Evolutionary conservation across 139 green algal species (phyloP), one percentile per base, ranked within the genome.

Genomic region (Chlamydomonas sp.): DNA sequence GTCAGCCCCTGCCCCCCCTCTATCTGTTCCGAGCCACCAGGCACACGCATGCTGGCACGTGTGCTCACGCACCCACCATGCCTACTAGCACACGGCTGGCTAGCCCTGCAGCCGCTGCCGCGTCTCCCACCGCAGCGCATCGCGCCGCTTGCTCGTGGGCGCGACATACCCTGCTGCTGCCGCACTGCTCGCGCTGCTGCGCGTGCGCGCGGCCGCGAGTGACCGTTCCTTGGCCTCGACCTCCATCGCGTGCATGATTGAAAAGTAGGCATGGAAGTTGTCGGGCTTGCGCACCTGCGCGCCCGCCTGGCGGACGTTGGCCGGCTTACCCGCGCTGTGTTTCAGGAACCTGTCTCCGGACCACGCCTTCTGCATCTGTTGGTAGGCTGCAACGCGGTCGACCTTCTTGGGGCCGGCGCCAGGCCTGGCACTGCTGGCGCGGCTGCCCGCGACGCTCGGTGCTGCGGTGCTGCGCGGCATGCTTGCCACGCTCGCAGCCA

Each of bases 261-360:
- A 57, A 37, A 78, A 81, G 39, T 81, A 64, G 29, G 48, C 57
- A 63, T 81, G 76, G 54, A 78, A 81, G 50, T 81, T 81, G 37
- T 73, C 29, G 5, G 71, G 67, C 72, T 79, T 77, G 31, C 75
- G 65, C 6, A 3, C 58, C 31, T 58, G 73, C 35, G 70, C 22
- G n/a, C 31, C 6, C 30, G 49, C 8, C 20, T 73, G 49, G 49
- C 48, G 29, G 26, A 35, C 10, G 50, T n/a, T 33, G 54, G 54
- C 20, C 24, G 54, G n/a, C n/a, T n/a, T n/a, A n/a, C n/a, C n/a
- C n/a, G n/a, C n/a, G n/a, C n/a, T n/a, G n/a, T n/a, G n/a, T n/a
- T 65, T 73, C 36, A 76, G 36, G 70, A 81, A 81, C 65, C 75
- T 81, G 67, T 73, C 69, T 16, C 66, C 50, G 64, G 29, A 67